Percentiles rank a stretch among this genome's conserved stretches.
Conservation (phyloP, 371 early-diverging fungal species). For the Rhizopus arrhizus region DNA sequence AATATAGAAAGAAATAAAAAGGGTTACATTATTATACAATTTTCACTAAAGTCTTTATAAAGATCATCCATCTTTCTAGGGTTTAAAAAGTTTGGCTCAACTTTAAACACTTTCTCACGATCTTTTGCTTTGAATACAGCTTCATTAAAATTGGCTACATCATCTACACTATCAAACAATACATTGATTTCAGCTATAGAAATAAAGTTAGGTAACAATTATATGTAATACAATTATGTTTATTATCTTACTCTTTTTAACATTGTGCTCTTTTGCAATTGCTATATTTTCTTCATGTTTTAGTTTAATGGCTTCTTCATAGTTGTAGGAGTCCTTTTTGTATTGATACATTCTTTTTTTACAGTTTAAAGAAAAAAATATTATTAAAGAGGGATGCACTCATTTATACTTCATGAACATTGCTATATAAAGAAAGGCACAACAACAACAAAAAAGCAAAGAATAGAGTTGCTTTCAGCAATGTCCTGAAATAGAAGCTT, state of each 20-base stretch:
- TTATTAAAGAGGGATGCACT: background rate
- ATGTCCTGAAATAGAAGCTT: too few species aligned
- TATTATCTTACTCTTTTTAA: slow-evolving; percentile 19
- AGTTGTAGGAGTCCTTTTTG: slow-evolving; percentile 4
- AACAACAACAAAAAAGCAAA: too few species aligned
- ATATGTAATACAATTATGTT: background rate
- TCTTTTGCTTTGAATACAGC: slow-evolving; percentile 11
- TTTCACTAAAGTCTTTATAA: slow-evolving; percentile 19
- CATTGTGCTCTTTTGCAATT: slow-evolving; percentile 9
- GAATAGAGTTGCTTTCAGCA: too few species aligned
- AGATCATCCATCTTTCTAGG: slow-evolving; percentile 16
- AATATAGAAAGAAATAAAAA: background rate
- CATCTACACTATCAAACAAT: slow-evolving; percentile 25
- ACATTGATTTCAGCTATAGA: slow-evolving; percentile 23
- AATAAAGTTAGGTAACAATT: background rate
- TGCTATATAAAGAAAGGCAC: too few species aligned
- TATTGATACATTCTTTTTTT: slow-evolving; percentile 17
- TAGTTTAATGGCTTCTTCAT: slow-evolving; percentile 16
- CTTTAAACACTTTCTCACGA: slow-evolving; percentile 15
- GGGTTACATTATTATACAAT: slow-evolving; percentile 34
- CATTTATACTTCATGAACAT: background rate
- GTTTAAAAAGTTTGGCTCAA: slow-evolving; percentile 22
- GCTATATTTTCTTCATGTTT: slow-evolving; percentile 11
- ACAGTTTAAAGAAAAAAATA: background rate
- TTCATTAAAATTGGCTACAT: slow-evolving; percentile 17